Evolutionary conservation across 192 early-diverging fungal species (phyloP).

Genomic region (Mortierella antarctica): DNA sequence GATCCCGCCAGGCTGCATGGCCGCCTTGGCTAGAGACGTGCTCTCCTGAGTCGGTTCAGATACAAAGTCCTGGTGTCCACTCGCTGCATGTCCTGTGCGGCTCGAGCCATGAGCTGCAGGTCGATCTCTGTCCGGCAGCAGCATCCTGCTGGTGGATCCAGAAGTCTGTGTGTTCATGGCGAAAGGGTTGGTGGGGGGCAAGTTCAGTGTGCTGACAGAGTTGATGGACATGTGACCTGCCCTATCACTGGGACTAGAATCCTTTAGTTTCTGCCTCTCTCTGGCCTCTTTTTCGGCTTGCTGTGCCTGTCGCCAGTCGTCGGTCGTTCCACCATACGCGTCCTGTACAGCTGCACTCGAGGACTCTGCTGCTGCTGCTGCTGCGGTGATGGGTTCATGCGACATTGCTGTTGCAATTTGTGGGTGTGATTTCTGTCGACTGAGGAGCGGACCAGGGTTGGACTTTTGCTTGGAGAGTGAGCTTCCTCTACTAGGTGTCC

Average conservation of each 20-base stretch:
- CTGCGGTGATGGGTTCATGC: constrained; percentile 16
- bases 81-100: background rate
- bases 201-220: constrained; percentile 43
- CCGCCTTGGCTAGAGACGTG: constrained; percentile 37
- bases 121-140: constrained; percentile 36
- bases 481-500: constrained; percentile 19
- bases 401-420: constrained; percentile 26
- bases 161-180: background rate
- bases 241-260: constrained; percentile 12
- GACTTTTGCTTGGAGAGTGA: constrained; percentile 34
- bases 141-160: constrained; percentile 17
- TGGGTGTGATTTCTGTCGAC: constrained; percentile 14
- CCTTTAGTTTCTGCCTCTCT: constrained; percentile 28
- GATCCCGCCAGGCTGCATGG: constrained; percentile 36
- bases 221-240: constrained; percentile 30
- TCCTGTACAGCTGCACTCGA: constrained; percentile 8
- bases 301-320: constrained; percentile 44
- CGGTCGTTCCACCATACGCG: constrained; percentile 38
- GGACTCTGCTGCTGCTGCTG: background rate
- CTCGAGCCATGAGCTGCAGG: background rate
- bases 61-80: background rate
- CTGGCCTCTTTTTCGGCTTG: constrained; percentile 29
- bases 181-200: constrained; percentile 11
- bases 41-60: constrained; percentile 34
- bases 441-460: constrained; percentile 24